Conservation (phyloP, 2,329 filamentous ascomycete species). For the Chaetomium olivaceum region DNA sequence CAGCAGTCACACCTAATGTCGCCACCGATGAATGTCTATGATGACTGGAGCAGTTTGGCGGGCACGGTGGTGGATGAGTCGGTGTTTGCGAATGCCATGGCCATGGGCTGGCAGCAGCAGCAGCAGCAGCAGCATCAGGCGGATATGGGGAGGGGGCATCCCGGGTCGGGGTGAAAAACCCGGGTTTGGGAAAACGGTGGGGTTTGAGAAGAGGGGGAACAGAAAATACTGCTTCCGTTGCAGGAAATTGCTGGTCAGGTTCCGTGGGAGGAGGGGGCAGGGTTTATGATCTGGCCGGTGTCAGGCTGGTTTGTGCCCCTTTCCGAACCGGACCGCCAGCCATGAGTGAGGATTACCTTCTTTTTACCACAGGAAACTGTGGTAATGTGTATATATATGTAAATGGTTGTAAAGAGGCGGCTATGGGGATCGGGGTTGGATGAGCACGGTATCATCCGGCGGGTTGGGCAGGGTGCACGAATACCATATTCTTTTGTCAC, state of each 20-base stretch:
- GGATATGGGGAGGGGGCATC: background rate
- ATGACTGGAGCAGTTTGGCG: constrained; percentile 34
- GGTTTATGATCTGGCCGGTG: background rate
- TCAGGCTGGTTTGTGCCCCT: background rate
- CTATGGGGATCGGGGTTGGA: background rate
- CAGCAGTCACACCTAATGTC: constrained; percentile 15
- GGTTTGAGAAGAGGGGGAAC: background rate
- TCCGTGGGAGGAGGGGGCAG: background rate
- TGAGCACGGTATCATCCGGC: background rate
- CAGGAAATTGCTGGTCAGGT: background rate
- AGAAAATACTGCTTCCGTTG: background rate
- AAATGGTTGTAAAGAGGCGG: background rate
- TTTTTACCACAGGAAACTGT: background rate
- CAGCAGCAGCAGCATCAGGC: background rate
- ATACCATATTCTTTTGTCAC: background rate
- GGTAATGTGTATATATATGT: constrained; percentile 8
- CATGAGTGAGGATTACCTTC: background rate
- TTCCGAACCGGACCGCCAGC: too few relatives aligned
- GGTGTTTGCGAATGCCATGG: constrained; percentile 24
- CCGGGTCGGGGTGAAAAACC: background rate
- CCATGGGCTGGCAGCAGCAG: constrained; percentile 26
- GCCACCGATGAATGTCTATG: constrained; percentile 24
- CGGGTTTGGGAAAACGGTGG: background rate
- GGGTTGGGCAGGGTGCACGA: background rate
- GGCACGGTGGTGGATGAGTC: constrained; percentile 34